phyloP scores from a whole-genome alignment of 805 yeast genomes.

The Cyberlindnera xishuangbannaensis region DNA sequence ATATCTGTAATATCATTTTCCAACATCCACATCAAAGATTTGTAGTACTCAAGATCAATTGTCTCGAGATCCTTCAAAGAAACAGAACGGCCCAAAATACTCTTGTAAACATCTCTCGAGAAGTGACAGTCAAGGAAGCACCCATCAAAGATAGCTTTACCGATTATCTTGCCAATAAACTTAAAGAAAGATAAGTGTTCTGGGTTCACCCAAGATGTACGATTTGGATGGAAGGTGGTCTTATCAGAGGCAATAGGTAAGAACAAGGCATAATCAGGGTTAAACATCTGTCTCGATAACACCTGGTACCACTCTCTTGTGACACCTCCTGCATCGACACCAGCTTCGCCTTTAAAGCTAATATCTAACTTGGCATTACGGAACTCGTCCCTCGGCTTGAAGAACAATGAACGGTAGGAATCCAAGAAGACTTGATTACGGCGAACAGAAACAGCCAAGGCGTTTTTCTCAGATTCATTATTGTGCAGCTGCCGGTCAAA shows the following conservation, averaged over 20 bases:
- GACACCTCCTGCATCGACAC: conserved; percentile 97
- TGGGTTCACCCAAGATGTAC: conserved; percentile 88
- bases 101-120: conserved; percentile 90
- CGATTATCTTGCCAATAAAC: conserved; percentile 90
- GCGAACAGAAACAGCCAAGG: conserved; percentile 63
- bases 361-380: conserved; percentile 69
- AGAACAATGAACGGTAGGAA: conserved; percentile 77
- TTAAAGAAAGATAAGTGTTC: conserved; percentile 90
- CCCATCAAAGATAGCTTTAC: conserved; percentile 87
- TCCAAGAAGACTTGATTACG: conserved; percentile 91
- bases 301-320: conserved; percentile 98
- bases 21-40: conserved; percentile 90
- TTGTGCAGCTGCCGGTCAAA: conserved; percentile 70
- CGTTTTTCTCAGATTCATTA: conserved; percentile 33
- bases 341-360: conserved; percentile 87
- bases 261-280: conserved; percentile 90
- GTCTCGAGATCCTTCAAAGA: conserved; percentile 92
- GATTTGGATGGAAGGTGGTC: conserved; percentile 92
- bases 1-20: conserved; percentile 96
- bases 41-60: conserved; percentile 85
- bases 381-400: conserved; percentile 69
- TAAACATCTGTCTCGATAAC: conserved; percentile 88
- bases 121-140: conserved; percentile 90
- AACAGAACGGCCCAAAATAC: conserved; percentile 72
- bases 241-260: conserved; percentile 87